phyloP scores from a whole-genome alignment of 164 flowering plant species.

The Dillenia suffruticosa region DNA sequence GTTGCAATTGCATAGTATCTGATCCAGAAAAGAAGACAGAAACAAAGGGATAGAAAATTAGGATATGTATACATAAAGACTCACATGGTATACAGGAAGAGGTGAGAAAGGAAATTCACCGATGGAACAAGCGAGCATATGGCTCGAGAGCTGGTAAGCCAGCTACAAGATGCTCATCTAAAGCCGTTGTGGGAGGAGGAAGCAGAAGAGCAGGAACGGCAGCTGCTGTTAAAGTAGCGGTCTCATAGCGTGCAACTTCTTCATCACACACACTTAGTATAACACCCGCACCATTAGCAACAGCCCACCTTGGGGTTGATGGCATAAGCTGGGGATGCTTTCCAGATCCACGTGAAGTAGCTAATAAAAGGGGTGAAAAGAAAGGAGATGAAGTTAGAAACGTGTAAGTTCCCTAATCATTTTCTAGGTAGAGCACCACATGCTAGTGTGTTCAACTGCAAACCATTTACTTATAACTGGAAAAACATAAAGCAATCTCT shows the following conservation, averaged over 20 bases:
- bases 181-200: slow-evolving; percentile 91
- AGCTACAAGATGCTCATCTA: slow-evolving; percentile 96
- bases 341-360: slow-evolving; percentile 86
- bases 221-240: slow-evolving; percentile 89
- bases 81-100: background rate
- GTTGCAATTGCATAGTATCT: slow-evolving; percentile 96
- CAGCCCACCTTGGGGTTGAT: slow-evolving; percentile 98
- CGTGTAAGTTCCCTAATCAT: background rate
- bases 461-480: too few relatives aligned
- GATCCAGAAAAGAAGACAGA: slow-evolving; percentile 7
- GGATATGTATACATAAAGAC: background rate
- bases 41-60: background rate
- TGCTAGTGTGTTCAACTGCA: too few relatives aligned
- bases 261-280: slow-evolving; percentile 95
- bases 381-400: background rate
- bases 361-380: slow-evolving; percentile 19
- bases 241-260: slow-evolving; percentile 91
- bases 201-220: slow-evolving; percentile 97
- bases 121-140: slow-evolving; percentile 90
- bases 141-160: slow-evolving; percentile 98
- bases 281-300: slow-evolving; percentile 98
- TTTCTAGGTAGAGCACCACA: background rate
- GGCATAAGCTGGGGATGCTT: slow-evolving; percentile 98
- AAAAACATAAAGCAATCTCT: too few relatives aligned
- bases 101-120: slow-evolving; percentile 33